Conservation (phyloP, 2,329 filamentous ascomycete species). For the Verticillium dahliae region DNA sequence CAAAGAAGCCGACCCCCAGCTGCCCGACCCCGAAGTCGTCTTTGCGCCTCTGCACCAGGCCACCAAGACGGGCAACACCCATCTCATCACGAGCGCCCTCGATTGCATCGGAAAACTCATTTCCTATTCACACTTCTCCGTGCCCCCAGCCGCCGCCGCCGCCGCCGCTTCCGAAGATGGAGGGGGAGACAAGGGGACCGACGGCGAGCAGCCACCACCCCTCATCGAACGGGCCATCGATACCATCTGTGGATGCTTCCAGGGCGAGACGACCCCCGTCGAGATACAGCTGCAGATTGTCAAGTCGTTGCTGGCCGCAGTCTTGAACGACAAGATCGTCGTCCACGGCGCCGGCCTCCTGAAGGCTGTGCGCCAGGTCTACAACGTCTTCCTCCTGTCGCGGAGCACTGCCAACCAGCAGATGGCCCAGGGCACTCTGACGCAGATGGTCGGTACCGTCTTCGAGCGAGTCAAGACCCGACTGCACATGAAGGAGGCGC, state of each 20-base stretch:
- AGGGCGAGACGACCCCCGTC: slow-evolving; percentile 85
- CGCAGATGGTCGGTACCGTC: slow-evolving; percentile 97
- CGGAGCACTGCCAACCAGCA: slow-evolving; percentile 93
- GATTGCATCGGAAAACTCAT: slow-evolving; percentile 99
- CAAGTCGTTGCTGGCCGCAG: slow-evolving; percentile 90
- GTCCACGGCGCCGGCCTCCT: slow-evolving; percentile 93
- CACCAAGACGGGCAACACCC: slow-evolving; percentile 77
- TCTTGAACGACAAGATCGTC: slow-evolving; percentile 97
- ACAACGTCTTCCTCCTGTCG: slow-evolving; percentile 96
- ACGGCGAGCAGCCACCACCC: slow-evolving; percentile 40
- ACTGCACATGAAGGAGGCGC: slow-evolving; percentile 79
- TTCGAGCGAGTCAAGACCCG: slow-evolving; percentile 90
- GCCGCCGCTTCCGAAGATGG: slow-evolving; percentile 28
- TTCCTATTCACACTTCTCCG: slow-evolving; percentile 95
- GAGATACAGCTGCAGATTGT: slow-evolving; percentile 97
- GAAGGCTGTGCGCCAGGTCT: slow-evolving; percentile 95
- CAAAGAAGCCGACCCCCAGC: slow-evolving; percentile 72
- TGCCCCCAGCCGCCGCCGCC: slow-evolving; percentile 28
- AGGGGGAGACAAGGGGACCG: slow-evolving; percentile 5
- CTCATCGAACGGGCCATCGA: slow-evolving; percentile 97
- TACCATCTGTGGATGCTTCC: slow-evolving; percentile 98
- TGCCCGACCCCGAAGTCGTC: slow-evolving; percentile 84
- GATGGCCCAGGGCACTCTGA: slow-evolving; percentile 91
- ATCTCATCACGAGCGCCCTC: slow-evolving; percentile 81
- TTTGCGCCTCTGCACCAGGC: slow-evolving; percentile 89